Evolutionary conservation across 768 basidiomycete genomes (phyloP), one percentile per base, ranked within the genome.

Genomic region (Russula olivacea): DNA sequence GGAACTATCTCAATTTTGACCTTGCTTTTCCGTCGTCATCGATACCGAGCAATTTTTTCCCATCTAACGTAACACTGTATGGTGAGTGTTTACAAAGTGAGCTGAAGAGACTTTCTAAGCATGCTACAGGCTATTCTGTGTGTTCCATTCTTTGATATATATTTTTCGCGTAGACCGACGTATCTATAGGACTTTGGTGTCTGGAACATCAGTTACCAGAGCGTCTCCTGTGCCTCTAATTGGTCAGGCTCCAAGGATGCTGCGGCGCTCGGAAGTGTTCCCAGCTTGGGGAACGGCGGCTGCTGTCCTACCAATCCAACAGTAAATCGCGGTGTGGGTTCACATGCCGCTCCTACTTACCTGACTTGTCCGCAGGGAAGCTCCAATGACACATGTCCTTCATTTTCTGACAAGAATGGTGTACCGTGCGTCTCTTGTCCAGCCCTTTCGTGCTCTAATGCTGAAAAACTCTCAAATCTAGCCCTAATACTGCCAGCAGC

Each of bases 201-300:
- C 21, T 93, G 91, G 91, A 91, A 91, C 68, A 77, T 90, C 69
- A 84, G 79, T 19, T 92, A 92, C 71, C 74, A 83, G 68, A 77
- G 74, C 32, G 83, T 91, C 11, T 74, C 83, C 34, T 93, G 91
- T 69, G 60, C 80, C 2, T 72, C 38, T 17, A 40, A 81, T 57
- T 93, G 91, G 91, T 73, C 77, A 40, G 91, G 91, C 10, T 79
- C 75, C 55, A 77, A 75, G 21, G 76, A 86, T 61, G 70, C 79
- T 17, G 75, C 82, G 15, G 88, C 89, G 15, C 74, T 92, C 43
- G 91, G 91, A 23, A 88, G 84, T 61, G 85, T 88, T 19, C 69
- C 79, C 23, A 74, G 76, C 63, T 72, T 88, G 36, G 88, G 79
- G 12, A 75, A 74, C 21, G 75, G 81, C 58, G 87, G 78, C 4